Conservation (phyloP, 169 alveolate genomes). For the Plasmodium adleri region DNA sequence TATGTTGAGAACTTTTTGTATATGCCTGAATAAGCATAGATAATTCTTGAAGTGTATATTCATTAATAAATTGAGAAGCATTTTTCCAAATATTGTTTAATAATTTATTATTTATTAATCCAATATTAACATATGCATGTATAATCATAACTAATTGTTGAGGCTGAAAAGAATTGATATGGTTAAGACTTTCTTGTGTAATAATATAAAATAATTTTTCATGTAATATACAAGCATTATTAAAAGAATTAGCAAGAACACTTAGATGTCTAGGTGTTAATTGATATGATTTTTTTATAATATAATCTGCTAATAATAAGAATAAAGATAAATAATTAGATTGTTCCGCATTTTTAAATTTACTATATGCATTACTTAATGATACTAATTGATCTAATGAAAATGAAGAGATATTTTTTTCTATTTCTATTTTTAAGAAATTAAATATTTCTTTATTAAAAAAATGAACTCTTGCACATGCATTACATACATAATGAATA, state of each 20-base stretch:
- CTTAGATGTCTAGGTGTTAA: constrained; percentile 68
- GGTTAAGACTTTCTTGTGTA: constrained; percentile 28
- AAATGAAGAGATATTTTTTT: constrained; percentile 22
- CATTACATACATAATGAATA: constrained; percentile 44
- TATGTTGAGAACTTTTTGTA: constrained; percentile 63
- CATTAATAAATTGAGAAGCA: constrained; percentile 22
- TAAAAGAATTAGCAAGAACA: constrained; percentile 61
- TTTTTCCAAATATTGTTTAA: constrained; percentile 33
- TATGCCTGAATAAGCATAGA: constrained; percentile 73
- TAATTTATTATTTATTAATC: constrained; percentile 34
- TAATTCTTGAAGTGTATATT: constrained; percentile 53
- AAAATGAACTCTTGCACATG: constrained; percentile 66
- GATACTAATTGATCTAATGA: constrained; percentile 66
- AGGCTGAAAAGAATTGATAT: constrained; percentile 50
- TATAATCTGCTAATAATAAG: constrained; percentile 42
- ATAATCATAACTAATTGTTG: constrained; percentile 66
- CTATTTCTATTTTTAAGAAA: constrained; percentile 35
- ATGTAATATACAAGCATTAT: constrained; percentile 65
- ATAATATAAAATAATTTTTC: constrained; percentile 49
- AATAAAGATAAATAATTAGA: constrained; percentile 45
- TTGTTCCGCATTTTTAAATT: constrained; percentile 75
- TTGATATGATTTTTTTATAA: constrained; percentile 58
- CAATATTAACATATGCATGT: constrained; percentile 71
- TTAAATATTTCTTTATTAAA: constrained; percentile 45
- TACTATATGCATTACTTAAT: constrained; percentile 60